Evolutionary conservation across 495 filamentous ascomycete genomes (phyloP).

Genomic region (Aspergillus olivimuriae): DNA sequence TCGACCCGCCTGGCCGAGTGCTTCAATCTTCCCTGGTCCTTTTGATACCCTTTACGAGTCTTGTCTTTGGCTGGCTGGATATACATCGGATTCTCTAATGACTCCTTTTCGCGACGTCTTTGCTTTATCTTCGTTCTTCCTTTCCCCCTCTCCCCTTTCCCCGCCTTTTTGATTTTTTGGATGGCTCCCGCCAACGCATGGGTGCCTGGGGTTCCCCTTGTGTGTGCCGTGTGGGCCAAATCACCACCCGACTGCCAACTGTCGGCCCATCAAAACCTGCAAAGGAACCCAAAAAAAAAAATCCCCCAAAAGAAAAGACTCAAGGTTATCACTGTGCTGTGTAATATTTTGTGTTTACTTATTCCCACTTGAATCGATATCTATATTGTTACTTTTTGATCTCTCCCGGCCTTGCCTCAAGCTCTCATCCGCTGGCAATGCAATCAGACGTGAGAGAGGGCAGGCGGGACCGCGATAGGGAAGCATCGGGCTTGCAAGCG

Average conservation of each 20-base stretch:
- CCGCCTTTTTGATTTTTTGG: too few species aligned
- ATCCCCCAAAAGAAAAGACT: neutral
- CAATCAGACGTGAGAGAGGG: neutral
- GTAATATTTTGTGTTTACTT: conserved; percentile 3
- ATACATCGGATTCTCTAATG: conserved; percentile 21
- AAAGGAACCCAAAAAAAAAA: neutral
- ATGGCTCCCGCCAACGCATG: too few species aligned
- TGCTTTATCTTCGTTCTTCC: too few species aligned
- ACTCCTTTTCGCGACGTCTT: conserved; percentile 2
- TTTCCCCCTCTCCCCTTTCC: too few species aligned
- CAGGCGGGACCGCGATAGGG: neutral
- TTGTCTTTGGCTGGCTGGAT: conserved; percentile 33
- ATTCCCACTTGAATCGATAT: conserved; percentile 7
- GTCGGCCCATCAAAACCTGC: too few species aligned
- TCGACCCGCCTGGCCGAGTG: conserved; percentile 16
- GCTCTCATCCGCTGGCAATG: too few species aligned
- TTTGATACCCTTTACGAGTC: conserved; percentile 42
- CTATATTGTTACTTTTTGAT: neutral
- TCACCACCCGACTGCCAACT: too few species aligned
- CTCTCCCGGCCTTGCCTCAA: too few species aligned
- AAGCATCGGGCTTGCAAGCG: neutral
- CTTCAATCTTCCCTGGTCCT: conserved; percentile 30
- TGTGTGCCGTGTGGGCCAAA: too few species aligned
- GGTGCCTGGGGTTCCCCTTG: too few species aligned
- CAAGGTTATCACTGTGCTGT: neutral